Conservation (phyloP, 2,329 filamentous ascomycete species). For the Ceratocystis papillata region DNA sequence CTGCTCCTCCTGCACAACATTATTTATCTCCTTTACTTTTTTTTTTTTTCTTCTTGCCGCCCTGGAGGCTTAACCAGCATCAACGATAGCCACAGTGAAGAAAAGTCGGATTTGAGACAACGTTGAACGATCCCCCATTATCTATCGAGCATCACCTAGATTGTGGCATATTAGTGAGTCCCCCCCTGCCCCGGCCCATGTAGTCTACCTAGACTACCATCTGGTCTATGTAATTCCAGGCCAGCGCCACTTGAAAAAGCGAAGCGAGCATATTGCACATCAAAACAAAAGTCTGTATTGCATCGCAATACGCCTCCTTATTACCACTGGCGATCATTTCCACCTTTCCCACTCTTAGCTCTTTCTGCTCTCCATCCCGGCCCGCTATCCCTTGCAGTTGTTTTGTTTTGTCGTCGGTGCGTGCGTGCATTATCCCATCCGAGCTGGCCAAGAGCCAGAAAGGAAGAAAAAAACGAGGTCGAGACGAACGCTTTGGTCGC, state of each 20-base stretch:
- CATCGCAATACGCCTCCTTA: background rate
- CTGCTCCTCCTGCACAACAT: background rate
- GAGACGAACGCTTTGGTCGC: background rate
- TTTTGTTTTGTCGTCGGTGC: background rate
- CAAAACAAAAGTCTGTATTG: constrained; percentile 11
- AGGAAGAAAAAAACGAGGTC: background rate
- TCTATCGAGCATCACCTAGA: constrained; percentile 2
- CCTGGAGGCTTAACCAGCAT: background rate
- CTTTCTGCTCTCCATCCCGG: constrained; percentile 2
- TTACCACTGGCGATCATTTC: constrained; percentile 3
- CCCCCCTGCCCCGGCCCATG: background rate
- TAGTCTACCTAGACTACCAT: background rate
- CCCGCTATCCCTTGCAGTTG: constrained; percentile 1
- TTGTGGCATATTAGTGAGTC: constrained; percentile 7
- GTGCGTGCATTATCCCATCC: constrained; percentile 10
- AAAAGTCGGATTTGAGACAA: background rate
- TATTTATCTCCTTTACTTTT: background rate
- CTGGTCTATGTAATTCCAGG: background rate
- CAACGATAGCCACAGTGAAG: background rate
- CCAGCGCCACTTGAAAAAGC: constrained; percentile 9
- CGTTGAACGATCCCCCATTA: background rate
- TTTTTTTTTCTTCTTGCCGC: background rate
- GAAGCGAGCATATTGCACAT: constrained; percentile 4
- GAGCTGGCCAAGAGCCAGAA: background rate
- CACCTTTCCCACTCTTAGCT: background rate